Evolutionary conservation across 495 filamentous ascomycete species (phyloP).

Genomic region (Clavariopsis aquatica): DNA sequence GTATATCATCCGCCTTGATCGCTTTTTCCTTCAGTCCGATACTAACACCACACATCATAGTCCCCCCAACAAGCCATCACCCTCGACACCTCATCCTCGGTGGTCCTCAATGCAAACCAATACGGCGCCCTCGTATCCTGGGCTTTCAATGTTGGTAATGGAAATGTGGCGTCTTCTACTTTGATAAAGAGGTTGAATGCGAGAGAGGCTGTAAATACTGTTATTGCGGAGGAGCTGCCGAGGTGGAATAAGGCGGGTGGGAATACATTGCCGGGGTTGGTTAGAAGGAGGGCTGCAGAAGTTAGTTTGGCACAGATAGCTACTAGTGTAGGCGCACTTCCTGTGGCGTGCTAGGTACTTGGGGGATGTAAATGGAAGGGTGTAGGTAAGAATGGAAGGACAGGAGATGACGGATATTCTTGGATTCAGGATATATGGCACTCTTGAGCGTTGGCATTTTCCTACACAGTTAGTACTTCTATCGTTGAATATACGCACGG

Average conservation of each 20-base stretch:
- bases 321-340: constrained; percentile 38
- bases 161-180: constrained; percentile 46
- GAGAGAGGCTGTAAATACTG: constrained; percentile 47
- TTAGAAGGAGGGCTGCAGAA: constrained; percentile 48
- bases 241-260: constrained; percentile 52
- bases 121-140: constrained; percentile 54
- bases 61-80: constrained; percentile 42
- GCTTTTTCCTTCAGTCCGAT: background rate
- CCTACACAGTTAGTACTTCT: too few relatives aligned
- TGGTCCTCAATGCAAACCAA: constrained; percentile 53
- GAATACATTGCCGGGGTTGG: constrained; percentile 47
- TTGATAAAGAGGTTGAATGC: constrained; percentile 52
- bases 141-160: constrained; percentile 56
- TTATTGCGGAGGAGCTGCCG: constrained; percentile 50
- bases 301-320: constrained; percentile 47
- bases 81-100: constrained; percentile 41
- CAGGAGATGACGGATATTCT: background rate
- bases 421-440: background rate
- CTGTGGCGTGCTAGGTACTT: constrained; percentile 28
- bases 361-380: background rate
- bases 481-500: too few relatives aligned
- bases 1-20: constrained; percentile 32
- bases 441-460: too few relatives aligned
- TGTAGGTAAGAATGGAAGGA: background rate
- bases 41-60: background rate